These are phyloP conservation scores for Candida argentea DNA, from an alignment of 805 yeast species.

Conservation along the genomic window DNA sequence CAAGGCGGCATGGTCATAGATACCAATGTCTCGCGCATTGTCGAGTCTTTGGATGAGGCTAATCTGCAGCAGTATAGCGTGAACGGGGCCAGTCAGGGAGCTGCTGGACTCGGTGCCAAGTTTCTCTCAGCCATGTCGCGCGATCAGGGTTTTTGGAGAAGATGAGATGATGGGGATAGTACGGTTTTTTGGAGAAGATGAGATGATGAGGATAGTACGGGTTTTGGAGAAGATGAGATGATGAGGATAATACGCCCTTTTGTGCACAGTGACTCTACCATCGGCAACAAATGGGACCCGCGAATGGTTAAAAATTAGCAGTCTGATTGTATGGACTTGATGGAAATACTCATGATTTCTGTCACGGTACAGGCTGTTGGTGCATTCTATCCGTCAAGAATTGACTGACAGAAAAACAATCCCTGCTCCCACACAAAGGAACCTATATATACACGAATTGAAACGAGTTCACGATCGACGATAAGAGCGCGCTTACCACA, in stretches of 20 bases:
- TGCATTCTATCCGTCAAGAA: too few relatives aligned
- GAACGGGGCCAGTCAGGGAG: slow-evolving; percentile 4
- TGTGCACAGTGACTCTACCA: slow-evolving; percentile 13
- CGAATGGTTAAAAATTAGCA: too few relatives aligned
- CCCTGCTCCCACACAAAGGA: too few relatives aligned
- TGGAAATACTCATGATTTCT: too few relatives aligned
- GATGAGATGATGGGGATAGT: too few relatives aligned
- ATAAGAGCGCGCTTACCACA: not conserved
- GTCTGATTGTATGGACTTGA: too few relatives aligned
- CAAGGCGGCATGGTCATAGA: slow-evolving; percentile 99
- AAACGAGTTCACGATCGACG: not conserved
- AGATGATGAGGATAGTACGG: too few relatives aligned
- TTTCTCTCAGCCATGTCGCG: slow-evolving; percentile 17
- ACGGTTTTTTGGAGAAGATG: slow-evolving; percentile 18
- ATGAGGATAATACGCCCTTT: too few relatives aligned
- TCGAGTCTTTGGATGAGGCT: slow-evolving; percentile 71
- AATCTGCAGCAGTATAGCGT: too few relatives aligned
- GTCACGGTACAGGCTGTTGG: too few relatives aligned
- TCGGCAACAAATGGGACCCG: too few relatives aligned
- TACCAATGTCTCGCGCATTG: slow-evolving; percentile 73
- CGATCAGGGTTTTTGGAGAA: slow-evolving; percentile 20
- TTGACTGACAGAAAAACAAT: too few relatives aligned
- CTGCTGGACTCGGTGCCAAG: slow-evolving; percentile 7
- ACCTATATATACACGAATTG: not conserved
- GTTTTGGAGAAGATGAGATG: slow-evolving; percentile 14